Percentiles rank a stretch among this genome's conserved stretches.
phyloP scores from a whole-genome alignment of 1,284 basidiomycete species.

The Ustilago nuda region DNA sequence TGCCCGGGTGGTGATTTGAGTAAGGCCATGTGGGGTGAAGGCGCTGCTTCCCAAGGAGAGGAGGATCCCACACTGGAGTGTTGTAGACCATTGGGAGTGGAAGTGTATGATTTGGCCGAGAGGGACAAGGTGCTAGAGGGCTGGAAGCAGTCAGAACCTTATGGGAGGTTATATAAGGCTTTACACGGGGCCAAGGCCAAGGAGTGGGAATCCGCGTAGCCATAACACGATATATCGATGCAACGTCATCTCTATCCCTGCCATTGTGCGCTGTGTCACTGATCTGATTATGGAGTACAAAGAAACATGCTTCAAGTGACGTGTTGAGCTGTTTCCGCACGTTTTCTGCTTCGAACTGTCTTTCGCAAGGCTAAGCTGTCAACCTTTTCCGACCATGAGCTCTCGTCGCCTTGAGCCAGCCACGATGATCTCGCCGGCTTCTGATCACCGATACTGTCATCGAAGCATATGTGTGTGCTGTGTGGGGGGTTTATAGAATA shows the following conservation, averaged over 20 bases:
- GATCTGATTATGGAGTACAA: too few relatives aligned
- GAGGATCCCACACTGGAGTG: constrained; percentile 36
- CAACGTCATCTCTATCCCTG: neutral
- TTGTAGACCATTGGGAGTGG: constrained; percentile 37
- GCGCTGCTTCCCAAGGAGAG: constrained; percentile 2
- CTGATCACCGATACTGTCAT: too few relatives aligned
- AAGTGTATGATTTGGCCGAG: constrained; percentile 30
- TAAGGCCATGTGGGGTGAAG: constrained; percentile 41
- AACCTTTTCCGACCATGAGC: too few relatives aligned
- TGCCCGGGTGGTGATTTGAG: constrained; percentile 37
- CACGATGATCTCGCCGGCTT: too few relatives aligned
- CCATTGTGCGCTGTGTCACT: too few relatives aligned
- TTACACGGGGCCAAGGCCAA: constrained; percentile 13
- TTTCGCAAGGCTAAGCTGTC: too few relatives aligned
- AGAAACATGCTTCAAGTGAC: too few relatives aligned
- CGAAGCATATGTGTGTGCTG: too few relatives aligned
- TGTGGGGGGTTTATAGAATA: too few relatives aligned
- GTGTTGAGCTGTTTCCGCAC: too few relatives aligned
- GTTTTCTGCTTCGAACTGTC: too few relatives aligned
- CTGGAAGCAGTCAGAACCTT: constrained; percentile 11
- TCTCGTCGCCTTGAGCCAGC: too few relatives aligned
- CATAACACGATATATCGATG: neutral
- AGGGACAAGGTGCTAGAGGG: constrained; percentile 7
- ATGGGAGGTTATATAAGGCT: constrained; percentile 21
- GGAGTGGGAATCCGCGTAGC: constrained; percentile 2